Base-by-base conservation (phyloP, 1,284 basidiomycete species). In the Naganishia albida region DNA sequence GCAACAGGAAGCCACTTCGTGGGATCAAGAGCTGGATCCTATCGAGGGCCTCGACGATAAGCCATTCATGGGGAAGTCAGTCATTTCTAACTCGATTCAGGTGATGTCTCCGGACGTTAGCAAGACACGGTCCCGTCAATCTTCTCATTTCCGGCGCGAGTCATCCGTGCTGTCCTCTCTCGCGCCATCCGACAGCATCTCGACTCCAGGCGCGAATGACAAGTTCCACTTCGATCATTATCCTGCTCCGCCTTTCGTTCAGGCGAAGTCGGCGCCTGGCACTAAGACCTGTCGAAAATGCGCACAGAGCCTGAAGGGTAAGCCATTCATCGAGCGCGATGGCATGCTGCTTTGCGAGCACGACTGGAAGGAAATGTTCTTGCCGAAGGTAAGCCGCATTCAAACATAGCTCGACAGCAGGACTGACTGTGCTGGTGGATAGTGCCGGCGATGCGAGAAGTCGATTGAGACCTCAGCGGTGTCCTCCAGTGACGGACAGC, bases 341-440 rank as follows among this genome's bases (percentile, higher is more conserved):
- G 86, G 82, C 16, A 84, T 88, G 28, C 81, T 85, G 40, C 79
- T 94, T 68, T 94, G 91, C 76, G 92, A 92, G 74, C 80, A 78
- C 70, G 93, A 91, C 77, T 94, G 91, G 91, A 93, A 93, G 82
- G 87, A 89, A 73, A 88, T 93, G 86, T 94, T 94, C 81, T 78
- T 94, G 70, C 91, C 91, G 64, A 91, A 90, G 83, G 89, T 89
- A 69, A 68, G 80, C 72, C 20, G 34, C 55, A 69, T 63, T 30
- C 7, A 20, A 23, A 7, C 23, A 1, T 25, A 34, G 7, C 13
- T 54, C 30, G 13, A n/a, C 50, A 48, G 13, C 42, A 42, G 38
- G 16, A 38, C 51, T 38, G 7, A 53, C 12, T 18, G 2, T 57
- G 48, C 15, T 60, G 25, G 34, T 43, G 49, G 64, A 53, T 70